These are phyloP conservation scores for Aphanoascus verrucosus DNA, from an alignment of 2,329 filamentous ascomycete genomes.

Conservation along the genomic window DNA sequence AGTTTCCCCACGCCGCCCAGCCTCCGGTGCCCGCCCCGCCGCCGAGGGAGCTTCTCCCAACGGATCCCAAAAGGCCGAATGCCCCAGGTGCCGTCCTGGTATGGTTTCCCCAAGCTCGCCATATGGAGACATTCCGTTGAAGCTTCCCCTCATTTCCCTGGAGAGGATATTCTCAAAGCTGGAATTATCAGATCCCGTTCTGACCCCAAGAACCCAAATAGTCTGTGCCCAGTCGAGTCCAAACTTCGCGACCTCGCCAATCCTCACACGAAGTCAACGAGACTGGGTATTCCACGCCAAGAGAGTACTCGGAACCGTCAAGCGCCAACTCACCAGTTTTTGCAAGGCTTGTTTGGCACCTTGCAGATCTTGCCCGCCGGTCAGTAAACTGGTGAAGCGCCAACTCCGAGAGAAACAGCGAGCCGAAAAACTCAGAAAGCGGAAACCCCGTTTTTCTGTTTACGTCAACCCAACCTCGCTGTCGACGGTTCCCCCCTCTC, in stretches of 20 bases:
- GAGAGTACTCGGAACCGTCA: conserved; percentile 9
- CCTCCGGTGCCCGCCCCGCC: neutral
- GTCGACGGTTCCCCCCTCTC: neutral
- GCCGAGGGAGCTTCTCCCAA: neutral
- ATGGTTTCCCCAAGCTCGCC: neutral
- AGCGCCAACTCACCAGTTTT: conserved; percentile 5
- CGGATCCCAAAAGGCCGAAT: neutral
- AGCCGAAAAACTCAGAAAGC: neutral
- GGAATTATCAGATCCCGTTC: neutral
- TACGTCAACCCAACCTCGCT: neutral
- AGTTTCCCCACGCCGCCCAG: neutral
- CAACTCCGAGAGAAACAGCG: neutral
- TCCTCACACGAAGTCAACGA: neutral
- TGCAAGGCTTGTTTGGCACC: neutral
- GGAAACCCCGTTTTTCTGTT: neutral
- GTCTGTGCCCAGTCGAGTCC: conserved; percentile 1
- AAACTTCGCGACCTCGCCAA: neutral
- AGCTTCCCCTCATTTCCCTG: neutral
- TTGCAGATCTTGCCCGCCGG: neutral
- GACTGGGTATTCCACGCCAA: conserved; percentile 3
- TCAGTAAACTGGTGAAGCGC: conserved; percentile 2
- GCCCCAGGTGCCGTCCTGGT: neutral
- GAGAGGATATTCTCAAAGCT: neutral
- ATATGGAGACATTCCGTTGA: neutral
- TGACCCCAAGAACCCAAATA: neutral